phyloP scores from a whole-genome alignment of 2,329 filamentous ascomycete genomes.

The Hypoxylon sp. region DNA sequence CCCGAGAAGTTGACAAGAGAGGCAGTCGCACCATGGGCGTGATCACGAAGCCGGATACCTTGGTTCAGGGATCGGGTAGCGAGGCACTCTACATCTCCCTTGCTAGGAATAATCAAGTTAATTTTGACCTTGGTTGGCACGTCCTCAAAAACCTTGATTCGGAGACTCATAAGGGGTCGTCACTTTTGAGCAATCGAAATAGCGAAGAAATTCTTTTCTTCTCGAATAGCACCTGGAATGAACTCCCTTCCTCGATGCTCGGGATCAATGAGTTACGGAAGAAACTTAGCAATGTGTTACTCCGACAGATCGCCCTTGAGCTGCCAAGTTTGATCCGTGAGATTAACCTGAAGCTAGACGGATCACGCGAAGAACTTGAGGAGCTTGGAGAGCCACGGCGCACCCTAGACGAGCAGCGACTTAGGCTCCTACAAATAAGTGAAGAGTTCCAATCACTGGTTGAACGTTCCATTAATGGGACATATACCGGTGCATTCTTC shows the following conservation, averaged over 20 bases:
- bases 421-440: conserved; percentile 64
- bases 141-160: conserved; percentile 64
- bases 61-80: conserved; percentile 56
- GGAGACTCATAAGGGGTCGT: conserved; percentile 52
- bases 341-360: conserved; percentile 57
- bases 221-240: conserved; percentile 58
- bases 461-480: conserved; percentile 65
- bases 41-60: conserved; percentile 66
- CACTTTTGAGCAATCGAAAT: conserved; percentile 57
- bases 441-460: conserved; percentile 62
- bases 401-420: conserved; percentile 63
- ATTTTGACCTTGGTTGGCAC: conserved; percentile 68
- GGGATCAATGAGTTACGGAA: conserved; percentile 65
- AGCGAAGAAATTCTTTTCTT: conserved; percentile 62
- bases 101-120: conserved; percentile 62
- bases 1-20: conserved; percentile 56
- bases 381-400: conserved; percentile 65
- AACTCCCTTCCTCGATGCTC: conserved; percentile 55
- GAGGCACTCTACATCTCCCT: conserved; percentile 60
- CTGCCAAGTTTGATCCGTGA: conserved; percentile 63
- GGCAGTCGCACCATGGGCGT: conserved; percentile 64
- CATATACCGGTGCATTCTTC: conserved; percentile 69
- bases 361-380: conserved; percentile 58
- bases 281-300: conserved; percentile 67
- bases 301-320: conserved; percentile 62